Base-by-base conservation (phyloP, 2,329 filamentous ascomycete genomes). In the Arthrobotrys sinensis region DNA sequence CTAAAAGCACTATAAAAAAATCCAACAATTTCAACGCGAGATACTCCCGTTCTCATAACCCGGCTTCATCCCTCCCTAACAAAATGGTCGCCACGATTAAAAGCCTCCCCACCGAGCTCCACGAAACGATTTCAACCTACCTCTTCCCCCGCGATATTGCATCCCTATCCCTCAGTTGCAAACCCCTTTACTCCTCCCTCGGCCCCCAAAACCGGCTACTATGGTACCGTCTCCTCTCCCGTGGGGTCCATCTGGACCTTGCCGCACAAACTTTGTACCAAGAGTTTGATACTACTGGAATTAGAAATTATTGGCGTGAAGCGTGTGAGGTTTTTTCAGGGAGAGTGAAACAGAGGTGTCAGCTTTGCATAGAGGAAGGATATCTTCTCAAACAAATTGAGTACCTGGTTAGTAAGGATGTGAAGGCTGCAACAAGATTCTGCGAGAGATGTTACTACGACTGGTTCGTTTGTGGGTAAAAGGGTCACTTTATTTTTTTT, bases 81-180 rank as follows among this genome's bases (percentile, higher is more conserved):
- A 7, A n/a, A 50, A 50, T 24, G 46, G 14, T 19, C 5, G 40
- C 40, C n/a, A 4, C 7, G 19, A 4, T 75, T 10, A 40, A 50
- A 36, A 66, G 48, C 14, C 34, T 40, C 32, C 64, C 52, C 11
- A 5, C 10, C 36, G 40, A 53, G 34, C 36, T 68, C 36, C 34
- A 46, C 57, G 36, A 36, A 38, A 10, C 19, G 12, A 28, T 48
- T 8, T 64, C 69, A 36, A 21, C 64, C 11, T 76, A 62, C 28
- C 36, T 53, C 32, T 21, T 67, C 12, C 28, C 34, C 36, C 55
- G 40, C 24, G 52, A 57, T n/a, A 57, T 12, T 4, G 52, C 11
- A 16, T 7, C 32, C 7, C 21, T 57, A 19, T 34, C 52, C 7
- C 16, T 57, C 16, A 19, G 14, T 4, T 57, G 52, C 32, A 24